A percentile compares a stretch with the other conserved stretches of the same genome.
phyloP scores from a whole-genome alignment of 2,329 filamentous ascomycete genomes.

The Aspergillus cejpii region DNA sequence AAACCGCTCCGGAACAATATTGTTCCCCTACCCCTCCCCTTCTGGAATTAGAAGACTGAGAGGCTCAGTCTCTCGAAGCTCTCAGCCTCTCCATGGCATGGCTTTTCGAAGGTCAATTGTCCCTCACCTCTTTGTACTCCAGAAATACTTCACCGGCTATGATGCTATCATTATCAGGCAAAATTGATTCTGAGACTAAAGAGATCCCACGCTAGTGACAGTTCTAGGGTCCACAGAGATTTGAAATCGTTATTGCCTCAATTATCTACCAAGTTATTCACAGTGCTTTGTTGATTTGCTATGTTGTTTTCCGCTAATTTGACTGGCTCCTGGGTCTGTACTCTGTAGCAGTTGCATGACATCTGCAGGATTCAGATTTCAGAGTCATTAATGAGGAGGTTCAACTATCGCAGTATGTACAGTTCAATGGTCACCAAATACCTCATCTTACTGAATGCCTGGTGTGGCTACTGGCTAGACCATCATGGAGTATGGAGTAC shows the following conservation, averaged over 20 bases:
- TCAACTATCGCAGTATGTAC: neutral
- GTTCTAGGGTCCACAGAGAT: too few species aligned
- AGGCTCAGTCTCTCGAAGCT: too few species aligned
- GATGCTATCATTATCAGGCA: constrained; percentile 13
- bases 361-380: neutral
- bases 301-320: neutral
- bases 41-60: neutral
- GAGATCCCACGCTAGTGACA: too few species aligned
- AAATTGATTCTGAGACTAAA: neutral
- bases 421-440: too few species aligned
- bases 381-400: too few species aligned
- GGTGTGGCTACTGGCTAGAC: too few species aligned
- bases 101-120: too few species aligned
- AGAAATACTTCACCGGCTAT: constrained; percentile 22
- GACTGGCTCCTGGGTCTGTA: neutral
- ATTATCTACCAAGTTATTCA: neutral
- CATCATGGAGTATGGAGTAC: neutral
- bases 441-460: too few species aligned
- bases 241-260: neutral
- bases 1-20: constrained; percentile 9
- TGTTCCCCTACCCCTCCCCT: constrained; percentile 10
- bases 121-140: constrained; percentile 16
- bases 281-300: neutral
- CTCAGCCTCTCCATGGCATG: too few species aligned
- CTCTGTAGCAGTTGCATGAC: neutral